These are phyloP conservation scores for Cynanchum wilfordii DNA, from an alignment of 257 asterid genomes.

Conservation along the genomic window DNA sequence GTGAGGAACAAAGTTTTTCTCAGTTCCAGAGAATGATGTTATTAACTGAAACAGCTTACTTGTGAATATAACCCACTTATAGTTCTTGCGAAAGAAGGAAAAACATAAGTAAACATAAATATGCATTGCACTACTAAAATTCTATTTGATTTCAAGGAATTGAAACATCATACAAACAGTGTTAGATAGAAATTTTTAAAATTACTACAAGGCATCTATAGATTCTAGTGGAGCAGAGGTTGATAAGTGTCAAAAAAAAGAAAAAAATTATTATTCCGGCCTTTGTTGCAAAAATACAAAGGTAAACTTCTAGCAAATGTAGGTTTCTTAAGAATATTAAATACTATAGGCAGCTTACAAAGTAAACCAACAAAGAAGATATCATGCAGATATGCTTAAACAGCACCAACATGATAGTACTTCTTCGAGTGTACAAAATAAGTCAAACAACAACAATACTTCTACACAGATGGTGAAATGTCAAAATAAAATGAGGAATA, in stretches of 20 bases:
- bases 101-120: not conserved
- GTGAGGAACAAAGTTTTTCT: not conserved
- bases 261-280: not conserved
- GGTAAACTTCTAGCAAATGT: not conserved
- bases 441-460: not conserved
- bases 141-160: not conserved
- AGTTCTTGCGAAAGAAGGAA: not conserved
- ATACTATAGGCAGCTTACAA: not conserved
- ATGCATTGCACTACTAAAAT: not conserved
- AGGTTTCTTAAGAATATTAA: too few relatives aligned
- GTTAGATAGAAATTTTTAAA: not conserved
- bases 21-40: not conserved
- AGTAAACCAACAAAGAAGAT: not conserved
- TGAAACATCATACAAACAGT: not conserved
- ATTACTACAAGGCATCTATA: not conserved
- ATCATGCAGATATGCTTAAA: not conserved
- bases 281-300: not conserved
- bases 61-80: too few relatives aligned
- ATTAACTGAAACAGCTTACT: not conserved
- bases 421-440: not conserved
- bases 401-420: not conserved
- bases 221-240: not conserved
- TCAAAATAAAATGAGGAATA: not conserved
- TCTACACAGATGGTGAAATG: not conserved
- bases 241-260: not conserved